These are phyloP conservation scores for Vigna unguiculata DNA, from an alignment of 306 rosid genomes.

Conservation along the genomic window DNA sequence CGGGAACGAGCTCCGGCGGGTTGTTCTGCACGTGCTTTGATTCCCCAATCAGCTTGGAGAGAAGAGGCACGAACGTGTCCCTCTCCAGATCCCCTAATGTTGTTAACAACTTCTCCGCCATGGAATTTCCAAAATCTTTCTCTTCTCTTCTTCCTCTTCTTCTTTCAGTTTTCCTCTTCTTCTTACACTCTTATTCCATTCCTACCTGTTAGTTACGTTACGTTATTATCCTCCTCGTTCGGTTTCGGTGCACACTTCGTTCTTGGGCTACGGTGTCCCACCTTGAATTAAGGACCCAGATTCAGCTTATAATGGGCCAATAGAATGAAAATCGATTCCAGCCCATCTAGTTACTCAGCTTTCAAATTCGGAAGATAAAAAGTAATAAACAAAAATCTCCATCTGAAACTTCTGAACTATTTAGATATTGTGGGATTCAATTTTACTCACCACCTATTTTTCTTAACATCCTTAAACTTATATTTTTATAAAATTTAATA, in stretches of 20 bases:
- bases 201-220: background rate
- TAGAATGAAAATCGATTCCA: background rate
- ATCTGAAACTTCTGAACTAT: no score
- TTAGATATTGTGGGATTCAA: no score
- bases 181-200: background rate
- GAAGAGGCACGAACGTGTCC: slow-evolving; percentile 70
- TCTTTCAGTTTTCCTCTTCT: background rate
- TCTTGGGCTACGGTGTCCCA: background rate
- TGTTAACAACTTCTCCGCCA: slow-evolving; percentile 60
- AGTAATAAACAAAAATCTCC: no score
- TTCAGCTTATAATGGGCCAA: background rate
- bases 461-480: no score
- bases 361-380: no score
- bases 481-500: no score
- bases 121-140: slow-evolving; percentile 33
- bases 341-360: background rate
- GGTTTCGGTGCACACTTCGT: background rate
- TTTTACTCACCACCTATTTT: no score
- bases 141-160: background rate
- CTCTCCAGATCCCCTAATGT: slow-evolving; percentile 67
- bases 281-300: background rate
- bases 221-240: no score
- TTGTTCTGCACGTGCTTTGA: slow-evolving; percentile 86
- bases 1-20: slow-evolving; percentile 79
- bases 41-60: slow-evolving; percentile 80